phyloP scores from a whole-genome alignment of 495 filamentous ascomycete genomes.

The Paragyromitra xinjiangensis region DNA sequence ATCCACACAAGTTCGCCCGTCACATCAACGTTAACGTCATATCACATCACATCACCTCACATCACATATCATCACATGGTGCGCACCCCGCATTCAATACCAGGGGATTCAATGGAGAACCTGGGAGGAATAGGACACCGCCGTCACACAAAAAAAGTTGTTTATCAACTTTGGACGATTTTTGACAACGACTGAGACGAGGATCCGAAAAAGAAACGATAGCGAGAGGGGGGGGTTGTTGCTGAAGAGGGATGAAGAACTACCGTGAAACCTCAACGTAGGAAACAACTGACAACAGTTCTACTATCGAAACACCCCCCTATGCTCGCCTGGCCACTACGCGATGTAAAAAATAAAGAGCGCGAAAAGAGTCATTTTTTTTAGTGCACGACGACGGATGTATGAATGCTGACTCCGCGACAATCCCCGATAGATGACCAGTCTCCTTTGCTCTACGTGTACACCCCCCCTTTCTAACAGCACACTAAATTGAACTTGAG shows the following conservation, averaged over 20 bases:
- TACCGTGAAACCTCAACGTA: slow-evolving; percentile 44
- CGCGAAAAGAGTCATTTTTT: slow-evolving; percentile 40
- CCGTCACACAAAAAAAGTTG: slow-evolving; percentile 43
- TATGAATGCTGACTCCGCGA: slow-evolving; percentile 18
- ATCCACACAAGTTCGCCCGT: slow-evolving; percentile 26
- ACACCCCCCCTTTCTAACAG: slow-evolving; percentile 33
- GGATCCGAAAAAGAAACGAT: slow-evolving; percentile 43
- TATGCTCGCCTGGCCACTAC: slow-evolving; percentile 6
- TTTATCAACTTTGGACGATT: slow-evolving; percentile 34
- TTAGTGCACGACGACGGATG: slow-evolving; percentile 21
- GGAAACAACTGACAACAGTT: slow-evolving; percentile 46
- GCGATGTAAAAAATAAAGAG: slow-evolving; percentile 13
- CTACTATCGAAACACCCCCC: slow-evolving; percentile 39
- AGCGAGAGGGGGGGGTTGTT: not conserved
- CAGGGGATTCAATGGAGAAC: slow-evolving; percentile 49
- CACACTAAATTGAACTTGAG: slow-evolving; percentile 29
- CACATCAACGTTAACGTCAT: slow-evolving; percentile 30
- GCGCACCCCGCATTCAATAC: slow-evolving; percentile 53
- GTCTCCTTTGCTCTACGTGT: slow-evolving; percentile 45
- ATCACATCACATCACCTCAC: slow-evolving; percentile 48
- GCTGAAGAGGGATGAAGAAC: slow-evolving; percentile 20
- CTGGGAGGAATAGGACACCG: slow-evolving; percentile 45
- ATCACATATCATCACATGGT: slow-evolving; percentile 53
- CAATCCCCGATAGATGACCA: slow-evolving; percentile 39
- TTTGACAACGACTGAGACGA: slow-evolving; percentile 51